Evolutionary conservation across 2,329 filamentous ascomycete species (phyloP), one percentile per base, ranked within the genome.

Genomic region (Teratosphaeria zuluensis): DNA sequence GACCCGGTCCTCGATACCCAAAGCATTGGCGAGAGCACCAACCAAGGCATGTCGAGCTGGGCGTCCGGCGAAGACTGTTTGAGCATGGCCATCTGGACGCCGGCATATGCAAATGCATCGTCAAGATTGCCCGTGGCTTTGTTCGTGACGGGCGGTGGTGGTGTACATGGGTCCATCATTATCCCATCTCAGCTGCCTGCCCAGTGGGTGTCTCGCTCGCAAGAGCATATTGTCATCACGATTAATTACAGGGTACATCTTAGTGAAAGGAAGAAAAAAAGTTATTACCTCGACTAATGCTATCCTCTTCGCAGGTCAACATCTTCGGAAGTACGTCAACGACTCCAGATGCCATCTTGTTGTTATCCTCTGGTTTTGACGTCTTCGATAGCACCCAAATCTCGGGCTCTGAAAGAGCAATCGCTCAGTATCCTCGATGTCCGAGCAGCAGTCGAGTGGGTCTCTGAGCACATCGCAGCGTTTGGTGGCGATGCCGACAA

Each of bases 91-190:
- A 65, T 80, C 30, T 80, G 78, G 77, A 69, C 75, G 14, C 75
- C 76, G 7, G 61, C 66, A 7, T 64, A 64, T 16, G 65, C 61
- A 54, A 66, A 58, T 14, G 65, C 69, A 0, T 62, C 67, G 54
- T 65, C 61, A 1, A 62, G 64, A 0, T 65, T 78, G 3, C 78
- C 78, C 0, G 77, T 80, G 0, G 67, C 77, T 9, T 70, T 75
- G 38, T 81, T 78, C 68, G 70, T 78, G 51, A 74, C 75, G 32
- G 78, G 78, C 1, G 78, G 78, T 6, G 74, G 75, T 14, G 35
- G 35, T 16, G 11, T 14, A 11, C 35, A 42, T 42, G 35, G 35
- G n/a, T 42, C 35, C 35, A 42, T 42, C 35, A 42, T 42, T 16
- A 42, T 42, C n/a, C 35, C 35, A 16, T 42, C 12, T 42, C 35